Conservation (phyloP, 129 eudicot species). For the Calendula officinalis region DNA sequence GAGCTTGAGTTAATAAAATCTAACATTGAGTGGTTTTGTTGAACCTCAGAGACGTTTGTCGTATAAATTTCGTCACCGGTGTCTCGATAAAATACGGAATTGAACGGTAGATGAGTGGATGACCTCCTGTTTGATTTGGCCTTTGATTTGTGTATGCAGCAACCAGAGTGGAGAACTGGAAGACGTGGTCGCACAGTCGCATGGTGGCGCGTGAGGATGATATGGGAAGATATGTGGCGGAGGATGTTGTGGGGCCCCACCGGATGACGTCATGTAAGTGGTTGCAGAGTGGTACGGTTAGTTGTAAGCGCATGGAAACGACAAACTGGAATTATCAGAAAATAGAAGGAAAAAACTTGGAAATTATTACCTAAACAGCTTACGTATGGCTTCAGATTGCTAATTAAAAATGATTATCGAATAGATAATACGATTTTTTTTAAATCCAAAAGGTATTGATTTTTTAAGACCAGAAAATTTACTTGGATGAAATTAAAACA, state of each 20-base stretch:
- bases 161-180: neutral
- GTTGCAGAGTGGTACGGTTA: constrained; percentile 5
- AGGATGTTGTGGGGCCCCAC: constrained; percentile 20
- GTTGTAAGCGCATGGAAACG: constrained; percentile 15
- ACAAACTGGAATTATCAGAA: neutral
- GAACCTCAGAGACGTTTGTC: too few relatives aligned
- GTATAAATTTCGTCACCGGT: neutral
- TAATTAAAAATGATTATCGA: too few relatives aligned
- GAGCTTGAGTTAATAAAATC: neutral
- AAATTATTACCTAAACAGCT: neutral
- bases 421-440: too few relatives aligned
- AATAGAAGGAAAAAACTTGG: neutral
- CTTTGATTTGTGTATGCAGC: constrained; percentile 37
- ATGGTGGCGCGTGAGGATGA: constrained; percentile 23
- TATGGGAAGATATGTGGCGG: neutral
- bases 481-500: too few relatives aligned
- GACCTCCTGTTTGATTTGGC: constrained; percentile 34
- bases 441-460: neutral
- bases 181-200: neutral
- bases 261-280: neutral
- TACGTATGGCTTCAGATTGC: neutral
- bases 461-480: too few relatives aligned
- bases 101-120: constrained; percentile 16
- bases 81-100: constrained; percentile 15
- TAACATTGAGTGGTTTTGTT: too few relatives aligned